Evolutionary conservation across 305 asterid genomes (phyloP).

Genomic region (Plantago coronopus): DNA sequence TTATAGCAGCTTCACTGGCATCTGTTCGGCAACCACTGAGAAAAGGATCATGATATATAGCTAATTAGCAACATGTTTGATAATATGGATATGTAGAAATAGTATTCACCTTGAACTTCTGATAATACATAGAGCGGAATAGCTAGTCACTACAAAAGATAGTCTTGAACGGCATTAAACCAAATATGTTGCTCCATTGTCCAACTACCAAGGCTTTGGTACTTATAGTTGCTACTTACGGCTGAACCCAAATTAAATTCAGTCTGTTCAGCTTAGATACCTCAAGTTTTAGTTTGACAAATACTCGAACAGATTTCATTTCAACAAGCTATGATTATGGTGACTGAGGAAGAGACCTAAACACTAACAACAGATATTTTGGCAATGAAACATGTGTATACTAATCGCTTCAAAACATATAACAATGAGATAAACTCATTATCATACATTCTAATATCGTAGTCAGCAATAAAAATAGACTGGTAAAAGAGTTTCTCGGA

Average conservation of each 20-base stretch:
- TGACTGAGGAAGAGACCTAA: too few species aligned
- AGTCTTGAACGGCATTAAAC: neutral
- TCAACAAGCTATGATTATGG: too few species aligned
- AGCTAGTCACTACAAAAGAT: conserved; percentile 13
- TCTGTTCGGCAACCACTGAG: conserved; percentile 93
- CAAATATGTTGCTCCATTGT: neutral
- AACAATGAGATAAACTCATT: too few species aligned
- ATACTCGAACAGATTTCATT: too few species aligned
- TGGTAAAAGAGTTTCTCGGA: neutral
- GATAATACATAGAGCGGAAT: neutral
- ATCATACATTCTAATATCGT: too few species aligned
- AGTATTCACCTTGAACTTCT: too few species aligned
- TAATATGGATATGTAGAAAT: neutral
- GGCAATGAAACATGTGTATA: too few species aligned
- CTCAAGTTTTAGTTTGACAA: too few species aligned
- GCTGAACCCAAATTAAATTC: neutral
- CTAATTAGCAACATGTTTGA: conserved; percentile 12
- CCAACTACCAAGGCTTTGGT: neutral
- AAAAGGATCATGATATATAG: conserved; percentile 25
- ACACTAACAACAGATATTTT: too few species aligned
- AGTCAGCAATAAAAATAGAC: neutral
- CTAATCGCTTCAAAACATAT: too few species aligned
- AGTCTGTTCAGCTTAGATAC: too few species aligned
- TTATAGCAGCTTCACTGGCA: conserved; percentile 97
- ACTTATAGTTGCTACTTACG: neutral